These are phyloP conservation scores for Chytriomyces sp. DNA, from an alignment of 192 early-diverging fungal species.

Conservation along the genomic window DNA sequence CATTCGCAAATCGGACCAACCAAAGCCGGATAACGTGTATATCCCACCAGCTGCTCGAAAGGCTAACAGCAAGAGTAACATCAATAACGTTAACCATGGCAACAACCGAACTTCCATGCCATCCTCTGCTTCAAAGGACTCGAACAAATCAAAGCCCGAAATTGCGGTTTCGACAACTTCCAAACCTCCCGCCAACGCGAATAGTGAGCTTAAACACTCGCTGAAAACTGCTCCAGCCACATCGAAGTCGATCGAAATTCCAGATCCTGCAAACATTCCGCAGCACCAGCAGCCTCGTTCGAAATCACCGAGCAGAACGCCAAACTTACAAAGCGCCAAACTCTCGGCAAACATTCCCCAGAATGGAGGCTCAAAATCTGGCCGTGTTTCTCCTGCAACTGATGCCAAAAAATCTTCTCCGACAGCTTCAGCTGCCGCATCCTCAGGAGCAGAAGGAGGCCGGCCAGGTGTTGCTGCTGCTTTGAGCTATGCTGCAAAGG, in stretches of 20 bases:
- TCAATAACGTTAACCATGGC: background rate
- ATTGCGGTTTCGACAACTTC: background rate
- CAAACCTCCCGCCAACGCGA: conserved; percentile 4
- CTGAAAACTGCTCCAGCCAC: conserved; percentile 28
- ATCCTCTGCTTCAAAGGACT: background rate
- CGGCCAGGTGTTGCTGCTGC: too few species aligned
- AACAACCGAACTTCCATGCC: background rate
- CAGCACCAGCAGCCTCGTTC: conserved; percentile 23
- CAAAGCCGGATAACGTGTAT: conserved; percentile 52
- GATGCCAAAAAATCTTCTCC: conserved; percentile 7
- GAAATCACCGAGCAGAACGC: conserved; percentile 27
- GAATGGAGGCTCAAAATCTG: conserved; percentile 7
- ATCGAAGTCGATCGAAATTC: conserved; percentile 10
- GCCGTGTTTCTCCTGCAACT: background rate
- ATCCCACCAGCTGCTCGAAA: conserved; percentile 76
- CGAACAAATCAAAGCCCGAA: conserved; percentile 12
- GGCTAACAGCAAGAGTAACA: background rate
- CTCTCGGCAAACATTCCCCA: background rate
- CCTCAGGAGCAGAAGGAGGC: too few species aligned
- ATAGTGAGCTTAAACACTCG: background rate
- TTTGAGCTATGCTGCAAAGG: too few species aligned
- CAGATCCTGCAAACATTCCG: conserved; percentile 1
- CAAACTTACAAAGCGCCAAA: background rate
- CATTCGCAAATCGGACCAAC: conserved; percentile 61
- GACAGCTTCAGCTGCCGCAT: too few species aligned